Base-by-base conservation (phyloP, 768 basidiomycete genomes). In the Tricholoma flavovirens region DNA sequence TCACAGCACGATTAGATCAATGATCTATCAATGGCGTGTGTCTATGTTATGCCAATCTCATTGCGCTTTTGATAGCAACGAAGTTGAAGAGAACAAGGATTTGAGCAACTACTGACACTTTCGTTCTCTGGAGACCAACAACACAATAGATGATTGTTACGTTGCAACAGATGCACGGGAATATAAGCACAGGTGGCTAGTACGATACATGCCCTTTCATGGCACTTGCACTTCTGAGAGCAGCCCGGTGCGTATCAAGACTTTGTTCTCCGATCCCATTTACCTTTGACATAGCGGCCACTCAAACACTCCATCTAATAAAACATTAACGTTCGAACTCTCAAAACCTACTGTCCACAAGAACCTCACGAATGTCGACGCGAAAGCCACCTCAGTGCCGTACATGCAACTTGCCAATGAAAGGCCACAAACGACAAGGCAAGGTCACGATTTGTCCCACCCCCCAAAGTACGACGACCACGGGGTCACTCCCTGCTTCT, bases 361-460 rank as follows among this genome's bases (percentile, higher is more conserved):
- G 15, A 38, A 15, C 35, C 2, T 19, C 35, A 46, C 50, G 17
- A 24, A 24, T 33, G 45, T 36, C 43, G 6, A 30, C 43, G 12
- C 54, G 59, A 49, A 71, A 67, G 57, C 64, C 62, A 22, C 73
- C 70, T 17, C 55, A 61, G 29, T 75, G 74, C 53, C 69, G 61
- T 29, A 65, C 61, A 7, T 75, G 74, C 52, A 66, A 66, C 14
- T 51, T 60, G 3, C 72, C 67, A 42, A 75, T 75, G 74, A 69
- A 65, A 3, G 74, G 74, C 10, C 74, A 75, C 66, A 73, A 68
- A 58, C 71, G 74, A 15, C 68, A 59, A 4, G 30, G 63, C 46
- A 71, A 72, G 32, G 43, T 53, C 24, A 67, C 62, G 29, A 55
- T 72, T 40, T 75, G 74, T 51, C 72, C 72, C 21, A 58, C 19